A percentile compares a stretch with the other conserved stretches of the same genome.
These are phyloP conservation scores for Pseudogymnoascus sp. DNA, from an alignment of 2,329 filamentous ascomycete species.

Conservation along the genomic window DNA sequence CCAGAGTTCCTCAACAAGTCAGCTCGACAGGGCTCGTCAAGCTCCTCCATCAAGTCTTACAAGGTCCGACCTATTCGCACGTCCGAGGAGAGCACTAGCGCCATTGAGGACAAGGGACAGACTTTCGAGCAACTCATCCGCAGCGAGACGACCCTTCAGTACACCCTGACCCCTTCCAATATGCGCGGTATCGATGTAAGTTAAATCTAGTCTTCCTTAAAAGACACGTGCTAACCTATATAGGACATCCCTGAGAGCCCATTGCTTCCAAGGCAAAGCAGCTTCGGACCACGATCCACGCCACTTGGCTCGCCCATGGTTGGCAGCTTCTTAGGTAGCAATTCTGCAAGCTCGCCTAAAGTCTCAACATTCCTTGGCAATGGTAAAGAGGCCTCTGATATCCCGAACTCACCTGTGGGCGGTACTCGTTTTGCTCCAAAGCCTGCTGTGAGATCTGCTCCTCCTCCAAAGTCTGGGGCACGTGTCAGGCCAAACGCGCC, in stretches of 20 bases:
- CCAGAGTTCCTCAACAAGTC: constrained; percentile 26
- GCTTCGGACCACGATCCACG: not conserved
- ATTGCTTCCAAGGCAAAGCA: not conserved
- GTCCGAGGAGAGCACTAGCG: constrained; percentile 47
- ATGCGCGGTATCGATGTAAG: constrained; percentile 71
- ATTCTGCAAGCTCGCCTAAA: not conserved
- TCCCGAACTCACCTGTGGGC: not conserved
- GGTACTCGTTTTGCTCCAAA: constrained; percentile 12
- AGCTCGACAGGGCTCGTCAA: constrained; percentile 37
- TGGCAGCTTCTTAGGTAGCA: not conserved
- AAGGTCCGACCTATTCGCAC: constrained; percentile 49
- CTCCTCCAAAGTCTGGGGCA: constrained; percentile 19
- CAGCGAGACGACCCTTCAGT: constrained; percentile 76
- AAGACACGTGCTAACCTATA: not conserved
- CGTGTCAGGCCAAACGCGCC: constrained; percentile 23
- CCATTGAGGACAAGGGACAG: constrained; percentile 53
- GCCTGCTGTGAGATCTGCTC: constrained; percentile 15
- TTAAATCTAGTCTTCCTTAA: constrained; percentile 18
- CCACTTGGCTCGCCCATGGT: constrained; percentile 8
- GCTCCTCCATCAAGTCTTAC: constrained; percentile 37
- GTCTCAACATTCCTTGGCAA: not conserved
- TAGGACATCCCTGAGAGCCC: constrained; percentile 7
- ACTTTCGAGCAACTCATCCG: constrained; percentile 76
- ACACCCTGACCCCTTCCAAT: constrained; percentile 71
- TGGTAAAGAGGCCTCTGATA: not conserved